Percentiles rank a stretch among this genome's conserved stretches.
Evolutionary conservation across 257 asterid genomes (phyloP).

Genomic region (Ligustrum vulgare): DNA sequence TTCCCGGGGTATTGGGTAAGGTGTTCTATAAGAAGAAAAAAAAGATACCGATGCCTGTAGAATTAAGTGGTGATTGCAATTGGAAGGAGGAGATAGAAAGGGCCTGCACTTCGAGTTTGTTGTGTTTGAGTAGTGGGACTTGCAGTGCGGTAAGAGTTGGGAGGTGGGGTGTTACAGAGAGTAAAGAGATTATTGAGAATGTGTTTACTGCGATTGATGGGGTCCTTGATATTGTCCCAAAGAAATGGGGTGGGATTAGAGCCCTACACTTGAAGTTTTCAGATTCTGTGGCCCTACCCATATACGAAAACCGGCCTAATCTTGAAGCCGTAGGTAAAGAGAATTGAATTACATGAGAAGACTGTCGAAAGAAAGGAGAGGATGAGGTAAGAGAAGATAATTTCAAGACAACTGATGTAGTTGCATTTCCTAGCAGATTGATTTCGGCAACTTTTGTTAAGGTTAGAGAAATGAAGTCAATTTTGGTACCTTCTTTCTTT

Average conservation of each 20-base stretch:
- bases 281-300: conserved; percentile 76
- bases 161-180: conserved; percentile 45
- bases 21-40: conserved; percentile 71
- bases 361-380: conserved; percentile 6
- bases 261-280: conserved; percentile 81
- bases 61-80: conserved; percentile 39
- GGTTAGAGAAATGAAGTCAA: background rate
- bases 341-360: background rate
- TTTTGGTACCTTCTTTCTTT: conserved; percentile 19
- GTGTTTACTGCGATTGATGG: conserved; percentile 57
- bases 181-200: conserved; percentile 58
- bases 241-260: conserved; percentile 62
- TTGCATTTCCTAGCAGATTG: background rate
- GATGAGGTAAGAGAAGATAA: background rate
- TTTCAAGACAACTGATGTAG: background rate
- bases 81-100: conserved; percentile 81
- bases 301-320: conserved; percentile 35
- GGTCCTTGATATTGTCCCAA: conserved; percentile 52
- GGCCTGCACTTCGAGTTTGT: conserved; percentile 48
- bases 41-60: conserved; percentile 65
- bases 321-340: background rate
- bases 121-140: conserved; percentile 74
- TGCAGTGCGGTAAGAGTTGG: conserved; percentile 67
- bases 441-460: background rate
- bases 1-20: conserved; percentile 66